A percentile compares a stretch with the other conserved stretches of the same genome.
These are phyloP conservation scores for Lasiosphaeria miniovina DNA, from an alignment of 495 filamentous ascomycete species.

Conservation along the genomic window DNA sequence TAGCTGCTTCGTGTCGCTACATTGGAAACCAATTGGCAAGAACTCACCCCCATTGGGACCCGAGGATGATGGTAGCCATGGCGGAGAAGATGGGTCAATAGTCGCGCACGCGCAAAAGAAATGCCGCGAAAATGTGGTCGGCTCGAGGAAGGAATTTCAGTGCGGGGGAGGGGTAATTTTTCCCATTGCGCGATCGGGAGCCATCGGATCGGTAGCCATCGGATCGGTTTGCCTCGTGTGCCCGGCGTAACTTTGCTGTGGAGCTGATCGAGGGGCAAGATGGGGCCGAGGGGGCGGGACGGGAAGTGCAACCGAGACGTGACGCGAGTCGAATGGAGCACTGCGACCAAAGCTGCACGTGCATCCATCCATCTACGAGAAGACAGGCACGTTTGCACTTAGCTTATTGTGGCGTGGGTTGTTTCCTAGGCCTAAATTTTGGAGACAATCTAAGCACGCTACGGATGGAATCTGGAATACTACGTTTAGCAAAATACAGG, in stretches of 20 bases:
- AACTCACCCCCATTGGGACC: constrained; percentile 29
- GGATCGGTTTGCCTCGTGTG: neutral
- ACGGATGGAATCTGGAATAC: too few species aligned
- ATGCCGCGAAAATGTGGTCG: constrained; percentile 12
- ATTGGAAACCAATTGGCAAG: constrained; percentile 10
- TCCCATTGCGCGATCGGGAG: constrained; percentile 5
- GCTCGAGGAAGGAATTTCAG: constrained; percentile 16
- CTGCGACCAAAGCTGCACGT: too few species aligned
- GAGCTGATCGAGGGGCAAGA: too few species aligned
- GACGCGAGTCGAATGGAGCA: too few species aligned
- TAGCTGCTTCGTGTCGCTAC: neutral
- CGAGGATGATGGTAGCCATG: constrained; percentile 32
- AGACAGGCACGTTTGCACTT: too few species aligned
- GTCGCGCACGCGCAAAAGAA: constrained; percentile 12
- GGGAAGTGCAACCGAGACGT: too few species aligned
- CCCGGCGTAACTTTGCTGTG: neutral
- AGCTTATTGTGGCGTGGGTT: too few species aligned
- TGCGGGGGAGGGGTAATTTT: constrained; percentile 18
- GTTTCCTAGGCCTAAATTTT: too few species aligned
- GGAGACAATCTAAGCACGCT: too few species aligned
- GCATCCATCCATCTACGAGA: too few species aligned
- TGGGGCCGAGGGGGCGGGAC: too few species aligned
- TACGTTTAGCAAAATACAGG: too few species aligned
- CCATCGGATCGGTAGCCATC: neutral
- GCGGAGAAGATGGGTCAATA: constrained; percentile 5